These are phyloP conservation scores for Colletotrichum aenigma DNA, from an alignment of 2,329 filamentous ascomycete genomes.

Conservation along the genomic window DNA sequence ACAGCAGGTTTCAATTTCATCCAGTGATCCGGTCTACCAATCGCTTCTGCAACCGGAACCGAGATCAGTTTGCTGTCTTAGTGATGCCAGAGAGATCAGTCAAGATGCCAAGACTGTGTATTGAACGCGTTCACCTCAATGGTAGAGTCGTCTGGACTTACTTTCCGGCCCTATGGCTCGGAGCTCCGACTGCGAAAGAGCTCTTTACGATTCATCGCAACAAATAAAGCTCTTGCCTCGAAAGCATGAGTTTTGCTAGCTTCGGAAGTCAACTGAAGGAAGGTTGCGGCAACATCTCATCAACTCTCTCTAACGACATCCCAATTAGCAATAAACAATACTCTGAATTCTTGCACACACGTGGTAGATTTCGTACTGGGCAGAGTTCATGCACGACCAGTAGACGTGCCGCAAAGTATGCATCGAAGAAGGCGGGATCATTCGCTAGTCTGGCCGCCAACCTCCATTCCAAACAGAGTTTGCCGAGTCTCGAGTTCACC, in stretches of 20 bases:
- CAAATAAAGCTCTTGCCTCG: background rate
- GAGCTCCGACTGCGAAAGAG: background rate
- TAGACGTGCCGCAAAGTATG: background rate
- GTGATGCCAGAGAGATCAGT: background rate
- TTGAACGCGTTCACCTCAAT: background rate
- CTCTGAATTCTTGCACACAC: background rate
- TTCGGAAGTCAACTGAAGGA: background rate
- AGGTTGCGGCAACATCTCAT: background rate
- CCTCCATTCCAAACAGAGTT: background rate
- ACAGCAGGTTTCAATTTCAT: background rate
- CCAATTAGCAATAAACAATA: background rate
- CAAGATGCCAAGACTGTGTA: background rate
- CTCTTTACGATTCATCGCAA: background rate
- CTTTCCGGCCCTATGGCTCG: background rate
- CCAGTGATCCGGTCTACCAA: background rate
- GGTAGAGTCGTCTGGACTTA: background rate
- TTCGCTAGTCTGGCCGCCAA: background rate
- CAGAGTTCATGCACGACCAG: background rate
- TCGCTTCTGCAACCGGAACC: constrained; percentile 6
- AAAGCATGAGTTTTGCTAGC: background rate
- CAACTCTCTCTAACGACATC: background rate
- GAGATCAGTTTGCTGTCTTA: background rate
- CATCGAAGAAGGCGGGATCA: background rate
- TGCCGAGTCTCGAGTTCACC: background rate
- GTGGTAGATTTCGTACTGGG: background rate